Evolutionary conservation across 1,284 basidiomycete genomes (phyloP).

Genomic region (Taiwanofungus camphoratus): DNA sequence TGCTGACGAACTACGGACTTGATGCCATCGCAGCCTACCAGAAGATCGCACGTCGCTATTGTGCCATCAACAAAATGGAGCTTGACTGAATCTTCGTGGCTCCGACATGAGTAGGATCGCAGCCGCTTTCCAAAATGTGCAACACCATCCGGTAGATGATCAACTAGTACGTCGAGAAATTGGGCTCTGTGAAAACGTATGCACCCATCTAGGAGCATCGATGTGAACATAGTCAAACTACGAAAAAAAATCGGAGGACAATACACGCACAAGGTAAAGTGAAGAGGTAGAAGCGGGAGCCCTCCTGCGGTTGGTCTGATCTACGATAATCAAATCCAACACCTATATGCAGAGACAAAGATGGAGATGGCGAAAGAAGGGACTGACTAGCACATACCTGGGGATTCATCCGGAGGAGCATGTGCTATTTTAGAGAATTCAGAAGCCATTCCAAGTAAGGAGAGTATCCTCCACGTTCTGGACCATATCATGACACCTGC

Average conservation of each 20-base stretch:
- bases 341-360: slow-evolving; percentile 19
- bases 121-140: slow-evolving; percentile 41
- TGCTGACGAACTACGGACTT: slow-evolving; percentile 41
- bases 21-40: slow-evolving; percentile 46
- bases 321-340: slow-evolving; percentile 40
- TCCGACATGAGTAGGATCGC: slow-evolving; percentile 24
- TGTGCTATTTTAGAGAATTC: slow-evolving; percentile 38
- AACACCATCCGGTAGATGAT: slow-evolving; percentile 32
- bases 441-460: slow-evolving; percentile 33
- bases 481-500: slow-evolving; percentile 46
- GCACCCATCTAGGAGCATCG: slow-evolving; percentile 26
- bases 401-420: slow-evolving; percentile 33
- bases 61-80: slow-evolving; percentile 35
- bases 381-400: slow-evolving; percentile 20
- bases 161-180: slow-evolving; percentile 39
- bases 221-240: background rate
- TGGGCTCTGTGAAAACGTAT: slow-evolving; percentile 44
- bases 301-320: slow-evolving; percentile 35
- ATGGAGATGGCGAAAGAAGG: background rate
- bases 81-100: slow-evolving; percentile 7
- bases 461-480: slow-evolving; percentile 38
- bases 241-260: background rate
- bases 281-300: slow-evolving; percentile 34
- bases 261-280: slow-evolving; percentile 33
- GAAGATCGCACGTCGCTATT: slow-evolving; percentile 35